Evolutionary conservation across 1,284 basidiomycete species (phyloP).

Genomic region (Lentinus polychrous): DNA sequence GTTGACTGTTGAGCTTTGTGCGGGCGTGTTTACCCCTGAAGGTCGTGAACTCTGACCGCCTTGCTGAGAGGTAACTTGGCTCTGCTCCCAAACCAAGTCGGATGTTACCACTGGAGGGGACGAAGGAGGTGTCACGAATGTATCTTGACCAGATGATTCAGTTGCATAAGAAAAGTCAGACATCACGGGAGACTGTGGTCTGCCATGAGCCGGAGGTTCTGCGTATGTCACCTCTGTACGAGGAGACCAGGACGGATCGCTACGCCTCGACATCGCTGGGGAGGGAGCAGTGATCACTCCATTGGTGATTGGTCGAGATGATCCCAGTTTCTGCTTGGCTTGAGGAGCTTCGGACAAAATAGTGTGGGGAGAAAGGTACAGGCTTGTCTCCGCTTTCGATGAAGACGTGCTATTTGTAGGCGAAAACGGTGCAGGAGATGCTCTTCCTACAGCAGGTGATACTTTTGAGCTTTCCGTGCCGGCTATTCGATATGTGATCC

Average conservation of each 20-base stretch:
- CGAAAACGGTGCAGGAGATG: not conserved
- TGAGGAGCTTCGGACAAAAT: not conserved
- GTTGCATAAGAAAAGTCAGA: not conserved
- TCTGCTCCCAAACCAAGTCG: too few species aligned
- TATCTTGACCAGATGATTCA: not conserved
- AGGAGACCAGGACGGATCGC: slow-evolving; percentile 2
- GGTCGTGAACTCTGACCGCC: too few species aligned
- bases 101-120: not conserved
- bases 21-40: not conserved
- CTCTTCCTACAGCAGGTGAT: not conserved
- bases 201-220: slow-evolving; percentile 1
- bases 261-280: not conserved
- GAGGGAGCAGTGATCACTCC: not conserved
- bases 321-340: not conserved
- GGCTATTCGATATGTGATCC: too few species aligned
- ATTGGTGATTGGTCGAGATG: not conserved
- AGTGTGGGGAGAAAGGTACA: not conserved
- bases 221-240: slow-evolving; percentile 6
- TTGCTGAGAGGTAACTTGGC: too few species aligned
- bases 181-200: not conserved
- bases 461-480: too few species aligned
- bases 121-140: slow-evolving; percentile 2
- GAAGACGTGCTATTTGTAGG: not conserved
- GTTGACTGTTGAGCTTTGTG: not conserved
- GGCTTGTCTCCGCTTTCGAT: not conserved